A percentile compares a stretch with the other conserved stretches of the same genome.
Evolutionary conservation across 805 yeast species (phyloP).

Genomic region (Kuraishia cidri): DNA sequence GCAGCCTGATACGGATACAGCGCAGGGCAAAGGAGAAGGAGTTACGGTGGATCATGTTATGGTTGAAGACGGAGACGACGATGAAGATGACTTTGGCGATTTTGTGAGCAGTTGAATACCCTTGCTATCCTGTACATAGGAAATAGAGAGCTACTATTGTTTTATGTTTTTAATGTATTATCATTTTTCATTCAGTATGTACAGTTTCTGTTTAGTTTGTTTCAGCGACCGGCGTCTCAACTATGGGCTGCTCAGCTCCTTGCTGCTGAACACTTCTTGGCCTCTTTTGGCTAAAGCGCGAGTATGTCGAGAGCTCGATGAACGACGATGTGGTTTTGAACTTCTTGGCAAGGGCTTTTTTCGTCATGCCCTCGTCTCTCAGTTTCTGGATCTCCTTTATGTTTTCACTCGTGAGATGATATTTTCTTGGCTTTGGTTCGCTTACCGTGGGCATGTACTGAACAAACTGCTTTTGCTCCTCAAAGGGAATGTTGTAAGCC

Average conservation of each 20-base stretch:
- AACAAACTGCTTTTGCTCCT: constrained; percentile 9
- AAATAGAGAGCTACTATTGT: too few species aligned
- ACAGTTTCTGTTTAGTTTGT: too few species aligned
- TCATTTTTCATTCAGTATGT: too few species aligned
- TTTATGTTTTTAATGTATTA: too few species aligned
- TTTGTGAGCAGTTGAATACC: constrained; percentile 11
- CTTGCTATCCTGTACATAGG: too few species aligned
- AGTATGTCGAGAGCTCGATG: constrained; percentile 8
- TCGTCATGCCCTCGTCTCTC: constrained; percentile 19
- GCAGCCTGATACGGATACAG: background rate
- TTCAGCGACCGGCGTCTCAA: too few species aligned
- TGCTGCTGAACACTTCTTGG: too few species aligned
- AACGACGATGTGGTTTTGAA: constrained; percentile 19
- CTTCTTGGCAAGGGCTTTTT: constrained; percentile 19
- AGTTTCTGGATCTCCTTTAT: constrained; percentile 17
- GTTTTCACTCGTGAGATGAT: constrained; percentile 14
- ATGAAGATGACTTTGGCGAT: constrained; percentile 17
- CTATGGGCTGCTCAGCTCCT: too few species aligned
- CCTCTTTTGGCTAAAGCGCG: background rate
- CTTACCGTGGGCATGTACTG: constrained; percentile 20
- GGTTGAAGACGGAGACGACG: constrained; percentile 4
- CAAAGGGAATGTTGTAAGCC: constrained; percentile 16
- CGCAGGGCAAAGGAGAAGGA: background rate
- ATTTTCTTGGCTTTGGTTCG: constrained; percentile 13
- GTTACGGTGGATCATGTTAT: background rate